Evolutionary conservation across 1,284 basidiomycete species (phyloP), one percentile per base, ranked within the genome.

Genomic region (Somion occarium): DNA sequence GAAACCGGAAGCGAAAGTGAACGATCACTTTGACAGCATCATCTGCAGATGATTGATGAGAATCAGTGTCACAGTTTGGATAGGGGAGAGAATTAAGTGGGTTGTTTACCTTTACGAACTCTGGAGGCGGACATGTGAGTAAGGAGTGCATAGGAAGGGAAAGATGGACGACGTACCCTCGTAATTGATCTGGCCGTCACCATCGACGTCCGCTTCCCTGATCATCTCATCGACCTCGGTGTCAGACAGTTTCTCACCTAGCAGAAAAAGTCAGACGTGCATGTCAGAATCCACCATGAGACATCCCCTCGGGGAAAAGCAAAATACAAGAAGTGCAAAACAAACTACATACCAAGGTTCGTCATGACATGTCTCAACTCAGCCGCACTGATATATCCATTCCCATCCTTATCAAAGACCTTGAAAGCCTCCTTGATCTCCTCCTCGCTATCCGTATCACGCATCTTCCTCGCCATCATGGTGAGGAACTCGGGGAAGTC

Each of bases 161-260:
- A 23, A 27, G 18, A 42, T 15, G 30, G 11, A 20, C 15, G 24
- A 70, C 81, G 56, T 56, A 89, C 88, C 88, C 5, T 85, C 82
- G 65, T 91, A 91, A 70, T 91, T 89, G 72, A 91, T 91, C 71
- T 91, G 88, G 30, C 92, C 92, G 68, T 95, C 92, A 39, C 93
- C 95, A 66, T 98, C 94, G 48, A 93, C 83, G 70, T 99, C 96
- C 50, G 96, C 96, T 73, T 98, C 96, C 53, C 93, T 83, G 69
- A 99, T 98, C 96, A 99, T 98, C 75, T 97, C 93, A 61, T 95
- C 91, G 55, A 98, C 92, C 73, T 98, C 96, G 34, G 73, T 82
- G 63, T 98, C 93, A 15, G 92, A 85, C 52, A 98, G 76, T 71
- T 94, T 95, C 76, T 98, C 95, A 56, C 90, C 92, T 83, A 65